phyloP scores from a whole-genome alignment of 352 stramenopile species.

The Globisporangium solare region DNA sequence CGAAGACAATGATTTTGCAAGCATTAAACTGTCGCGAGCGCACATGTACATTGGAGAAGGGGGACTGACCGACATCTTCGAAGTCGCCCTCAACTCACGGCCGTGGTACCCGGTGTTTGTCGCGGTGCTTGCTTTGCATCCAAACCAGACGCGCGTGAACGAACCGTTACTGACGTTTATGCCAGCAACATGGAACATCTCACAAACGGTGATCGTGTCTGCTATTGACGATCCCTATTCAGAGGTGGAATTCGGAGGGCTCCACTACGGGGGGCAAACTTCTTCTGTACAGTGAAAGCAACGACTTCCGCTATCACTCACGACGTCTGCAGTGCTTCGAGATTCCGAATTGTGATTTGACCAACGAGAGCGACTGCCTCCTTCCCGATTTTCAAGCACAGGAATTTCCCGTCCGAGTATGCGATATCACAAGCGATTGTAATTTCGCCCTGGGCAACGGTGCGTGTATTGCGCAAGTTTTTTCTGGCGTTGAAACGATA shows the following conservation, averaged over 20 bases:
- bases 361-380: slow-evolving; percentile 25
- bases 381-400: slow-evolving; percentile 4
- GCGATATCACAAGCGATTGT: slow-evolving; percentile 42
- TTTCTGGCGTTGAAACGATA: slow-evolving; percentile 7
- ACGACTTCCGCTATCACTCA: slow-evolving; percentile 62
- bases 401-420: slow-evolving; percentile 32
- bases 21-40: slow-evolving; percentile 42
- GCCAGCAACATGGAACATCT: slow-evolving; percentile 39
- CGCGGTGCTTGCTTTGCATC: slow-evolving; percentile 34
- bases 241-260: slow-evolving; percentile 53
- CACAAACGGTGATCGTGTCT: slow-evolving; percentile 35
- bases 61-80: slow-evolving; percentile 46
- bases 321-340: slow-evolving; percentile 55
- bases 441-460: slow-evolving; percentile 42
- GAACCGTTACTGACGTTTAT: slow-evolving; percentile 33
- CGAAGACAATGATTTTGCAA: slow-evolving; percentile 58
- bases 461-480: slow-evolving; percentile 31
- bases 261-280: slow-evolving; percentile 54
- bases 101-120: slow-evolving; percentile 60
- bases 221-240: slow-evolving; percentile 57
- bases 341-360: slow-evolving; percentile 42
- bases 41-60: slow-evolving; percentile 64
- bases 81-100: slow-evolving; percentile 43
- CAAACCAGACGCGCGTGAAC: slow-evolving; percentile 31
- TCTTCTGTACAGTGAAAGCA: slow-evolving; percentile 49